A percentile compares a stretch with the other conserved stretches of the same genome.
Conservation (phyloP, 73 alveolate species). For the Paramecium tetraurelia region DNA sequence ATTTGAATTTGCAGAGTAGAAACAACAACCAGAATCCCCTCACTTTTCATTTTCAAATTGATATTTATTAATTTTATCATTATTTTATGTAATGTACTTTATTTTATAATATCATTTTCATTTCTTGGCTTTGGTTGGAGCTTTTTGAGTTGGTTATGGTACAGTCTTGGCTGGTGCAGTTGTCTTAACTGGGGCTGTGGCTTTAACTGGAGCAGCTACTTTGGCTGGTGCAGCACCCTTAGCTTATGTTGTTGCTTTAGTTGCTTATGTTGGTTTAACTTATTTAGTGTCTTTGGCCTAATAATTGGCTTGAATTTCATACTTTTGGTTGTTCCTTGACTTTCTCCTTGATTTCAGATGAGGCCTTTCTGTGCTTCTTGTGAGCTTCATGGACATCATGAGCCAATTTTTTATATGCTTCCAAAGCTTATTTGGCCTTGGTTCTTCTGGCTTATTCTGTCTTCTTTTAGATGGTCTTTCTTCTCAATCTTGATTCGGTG, state of each 20-base stretch:
- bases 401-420: slow-evolving; percentile 48
- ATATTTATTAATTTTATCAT: neutral
- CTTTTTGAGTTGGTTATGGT: neutral
- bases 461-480: slow-evolving; percentile 74
- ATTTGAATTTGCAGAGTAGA: neutral
- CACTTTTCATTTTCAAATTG: neutral
- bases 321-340: neutral
- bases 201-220: neutral
- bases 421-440: slow-evolving; percentile 46
- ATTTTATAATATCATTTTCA: neutral
- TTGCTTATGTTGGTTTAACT: neutral
- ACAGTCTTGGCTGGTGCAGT: neutral
- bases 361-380: slow-evolving; percentile 50
- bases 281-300: neutral
- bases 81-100: neutral
- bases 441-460: slow-evolving; percentile 45
- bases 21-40: neutral
- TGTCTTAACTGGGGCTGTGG: neutral
- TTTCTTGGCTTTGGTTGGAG: slow-evolving; percentile 6
- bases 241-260: neutral
- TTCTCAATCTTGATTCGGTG: slow-evolving; percentile 84
- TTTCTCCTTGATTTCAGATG: slow-evolving; percentile 17
- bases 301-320: neutral
- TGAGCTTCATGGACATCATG: slow-evolving; percentile 51
- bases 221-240: neutral